Conservation (phyloP, 108 stramenopile genomes). For the Skeletonema costatum region DNA sequence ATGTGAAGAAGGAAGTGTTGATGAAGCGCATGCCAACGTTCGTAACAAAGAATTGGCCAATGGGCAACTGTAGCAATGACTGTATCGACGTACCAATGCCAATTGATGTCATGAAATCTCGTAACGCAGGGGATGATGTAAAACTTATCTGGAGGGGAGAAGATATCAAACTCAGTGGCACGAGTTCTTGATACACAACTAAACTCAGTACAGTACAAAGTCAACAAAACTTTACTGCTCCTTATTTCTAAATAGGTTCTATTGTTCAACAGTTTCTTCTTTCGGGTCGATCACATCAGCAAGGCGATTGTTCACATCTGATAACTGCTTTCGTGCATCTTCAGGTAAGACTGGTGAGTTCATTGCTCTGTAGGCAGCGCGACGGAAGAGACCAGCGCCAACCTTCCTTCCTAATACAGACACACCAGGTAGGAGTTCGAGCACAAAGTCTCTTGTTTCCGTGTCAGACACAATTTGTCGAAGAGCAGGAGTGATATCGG, state of each 20-base stretch:
- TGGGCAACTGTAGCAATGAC: conserved; percentile 62
- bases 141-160: conserved; percentile 6
- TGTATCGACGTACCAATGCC: conserved; percentile 56
- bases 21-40: neutral
- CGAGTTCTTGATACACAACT: neutral
- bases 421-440: conserved; percentile 64
- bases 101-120: conserved; percentile 21
- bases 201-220: neutral
- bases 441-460: conserved; percentile 50
- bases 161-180: neutral
- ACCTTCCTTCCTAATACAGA: conserved; percentile 56
- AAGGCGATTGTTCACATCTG: conserved; percentile 57
- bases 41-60: conserved; percentile 54
- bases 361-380: conserved; percentile 73
- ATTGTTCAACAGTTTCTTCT: conserved; percentile 1
- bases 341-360: conserved; percentile 57
- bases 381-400: conserved; percentile 69
- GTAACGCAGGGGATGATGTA: neutral
- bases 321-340: conserved; percentile 48
- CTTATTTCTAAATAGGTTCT: neutral
- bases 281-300: conserved; percentile 60
- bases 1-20: neutral
- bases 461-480: conserved; percentile 34
- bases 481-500: conserved; percentile 42
- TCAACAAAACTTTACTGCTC: neutral